Evolutionary conservation across 371 early-diverging fungal genomes (phyloP).

Genomic region (Polyrhizophydium stewartii): DNA sequence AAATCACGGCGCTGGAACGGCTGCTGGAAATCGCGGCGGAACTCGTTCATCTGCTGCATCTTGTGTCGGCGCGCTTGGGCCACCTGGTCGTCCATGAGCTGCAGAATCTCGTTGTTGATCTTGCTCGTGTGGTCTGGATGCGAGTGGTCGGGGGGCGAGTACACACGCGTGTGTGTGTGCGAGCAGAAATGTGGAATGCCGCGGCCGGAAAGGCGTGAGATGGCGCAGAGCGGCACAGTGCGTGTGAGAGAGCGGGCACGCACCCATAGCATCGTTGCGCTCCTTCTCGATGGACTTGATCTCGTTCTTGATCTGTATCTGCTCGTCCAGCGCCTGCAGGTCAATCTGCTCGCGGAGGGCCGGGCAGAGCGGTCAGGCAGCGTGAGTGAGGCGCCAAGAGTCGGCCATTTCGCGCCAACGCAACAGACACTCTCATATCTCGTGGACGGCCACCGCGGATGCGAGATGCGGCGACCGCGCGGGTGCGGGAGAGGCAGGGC

Average conservation of each 20-base stretch:
- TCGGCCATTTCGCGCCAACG: no score
- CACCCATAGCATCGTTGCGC: conserved; percentile 39
- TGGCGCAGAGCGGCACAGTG: background rate
- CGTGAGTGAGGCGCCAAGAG: no score
- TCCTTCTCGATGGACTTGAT: conserved; percentile 30
- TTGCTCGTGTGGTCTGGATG: background rate
- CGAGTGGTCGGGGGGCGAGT: no score
- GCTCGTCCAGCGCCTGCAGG: conserved; percentile 41
- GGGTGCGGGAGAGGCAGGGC: no score
- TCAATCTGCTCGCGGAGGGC: conserved; percentile 32
- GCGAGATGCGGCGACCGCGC: background rate
- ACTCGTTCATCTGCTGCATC: conserved; percentile 31
- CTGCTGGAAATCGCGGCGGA: conserved; percentile 30
- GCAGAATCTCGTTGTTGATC: conserved; percentile 35
- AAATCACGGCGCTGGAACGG: conserved; percentile 40
- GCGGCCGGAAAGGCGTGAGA: background rate
- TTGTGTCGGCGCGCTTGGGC: conserved; percentile 17
- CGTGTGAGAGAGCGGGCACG: background rate
- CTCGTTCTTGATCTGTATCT: conserved; percentile 43
- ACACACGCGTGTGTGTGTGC: background rate
- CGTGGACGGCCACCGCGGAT: background rate
- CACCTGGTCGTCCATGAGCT: conserved; percentile 39
- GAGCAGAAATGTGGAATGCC: background rate
- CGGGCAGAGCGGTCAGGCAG: no score
- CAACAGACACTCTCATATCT: no score